Conservation (phyloP, 345 rosid genomes). For the Linum trigynum region DNA sequence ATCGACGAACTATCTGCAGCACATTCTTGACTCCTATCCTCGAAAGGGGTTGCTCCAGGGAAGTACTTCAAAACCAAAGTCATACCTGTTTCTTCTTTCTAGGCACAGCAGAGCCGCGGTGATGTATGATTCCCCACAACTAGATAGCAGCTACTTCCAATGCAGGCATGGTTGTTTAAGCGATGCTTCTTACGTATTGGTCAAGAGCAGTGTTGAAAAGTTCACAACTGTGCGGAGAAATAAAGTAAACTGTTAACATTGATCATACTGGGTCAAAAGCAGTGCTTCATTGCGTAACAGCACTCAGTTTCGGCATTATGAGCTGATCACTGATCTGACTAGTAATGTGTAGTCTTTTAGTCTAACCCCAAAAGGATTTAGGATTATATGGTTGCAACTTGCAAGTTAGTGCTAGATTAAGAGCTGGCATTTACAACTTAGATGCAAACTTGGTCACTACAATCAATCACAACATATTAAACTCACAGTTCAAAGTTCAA, state of each 20-base stretch:
- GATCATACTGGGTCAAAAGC: no score
- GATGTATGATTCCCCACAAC: not conserved
- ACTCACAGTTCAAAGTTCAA: not conserved
- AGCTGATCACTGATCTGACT: no score
- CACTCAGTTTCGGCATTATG: not conserved
- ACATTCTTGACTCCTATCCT: not conserved
- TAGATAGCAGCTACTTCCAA: not conserved
- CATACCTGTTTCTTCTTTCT: not conserved
- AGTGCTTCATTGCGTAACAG: not conserved
- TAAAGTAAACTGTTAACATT: not conserved
- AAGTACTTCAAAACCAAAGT: not conserved
- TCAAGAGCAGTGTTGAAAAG: constrained; percentile 62
- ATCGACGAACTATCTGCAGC: not conserved
- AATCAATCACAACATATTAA: no score
- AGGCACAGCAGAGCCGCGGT: not conserved
- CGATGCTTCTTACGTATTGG: constrained; percentile 74
- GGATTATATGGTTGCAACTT: no score
- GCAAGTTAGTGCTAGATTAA: no score
- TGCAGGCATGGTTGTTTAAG: constrained; percentile 21
- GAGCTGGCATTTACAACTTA: no score
- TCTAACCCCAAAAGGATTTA: no score
- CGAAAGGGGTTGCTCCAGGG: not conserved
- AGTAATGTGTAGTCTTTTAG: no score
- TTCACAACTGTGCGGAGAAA: constrained; percentile 46
- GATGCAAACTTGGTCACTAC: no score